Evolutionary conservation across 116 monocot genomes (phyloP).

Genomic region (Cymodocea nodosa): DNA sequence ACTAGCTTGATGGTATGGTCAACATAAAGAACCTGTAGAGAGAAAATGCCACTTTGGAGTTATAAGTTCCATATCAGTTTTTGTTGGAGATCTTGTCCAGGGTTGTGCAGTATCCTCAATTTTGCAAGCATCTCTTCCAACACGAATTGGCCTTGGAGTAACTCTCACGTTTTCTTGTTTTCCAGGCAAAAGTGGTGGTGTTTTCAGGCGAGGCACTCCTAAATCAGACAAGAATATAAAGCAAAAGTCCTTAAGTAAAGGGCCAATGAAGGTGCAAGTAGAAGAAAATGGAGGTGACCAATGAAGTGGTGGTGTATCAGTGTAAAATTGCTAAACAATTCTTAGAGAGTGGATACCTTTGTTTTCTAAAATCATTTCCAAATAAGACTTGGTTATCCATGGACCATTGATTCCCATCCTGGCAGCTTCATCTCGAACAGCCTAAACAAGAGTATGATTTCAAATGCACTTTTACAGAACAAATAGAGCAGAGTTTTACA

Average conservation of each 20-base stretch:
- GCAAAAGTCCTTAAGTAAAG: background rate
- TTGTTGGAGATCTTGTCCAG: conserved; percentile 96
- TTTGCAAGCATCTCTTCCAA: conserved; percentile 34
- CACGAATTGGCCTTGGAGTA: conserved; percentile 64
- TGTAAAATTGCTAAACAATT: background rate
- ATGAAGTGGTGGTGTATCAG: no score
- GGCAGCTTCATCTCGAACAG: conserved; percentile 63
- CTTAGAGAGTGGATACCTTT: conserved; percentile 42
- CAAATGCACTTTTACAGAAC: background rate
- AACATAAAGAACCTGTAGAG: conserved; percentile 37
- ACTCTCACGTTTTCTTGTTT: conserved; percentile 44
- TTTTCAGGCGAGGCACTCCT: conserved; percentile 93
- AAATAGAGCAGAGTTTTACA: no score
- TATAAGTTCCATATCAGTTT: conserved; percentile 59
- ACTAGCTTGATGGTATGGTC: background rate
- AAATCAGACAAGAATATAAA: background rate
- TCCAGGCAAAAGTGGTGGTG: conserved; percentile 73
- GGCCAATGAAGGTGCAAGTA: background rate
- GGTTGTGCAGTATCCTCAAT: conserved; percentile 65
- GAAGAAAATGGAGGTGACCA: background rate
- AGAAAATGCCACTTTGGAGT: conserved; percentile 68
- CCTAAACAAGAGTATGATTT: conserved; percentile 18
- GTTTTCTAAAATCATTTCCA: conserved; percentile 95
- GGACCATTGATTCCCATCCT: conserved; percentile 67
- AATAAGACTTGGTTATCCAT: conserved; percentile 96